Conservation (phyloP, 176 grass and related monocot genomes). For the Chloris gayana region DNA sequence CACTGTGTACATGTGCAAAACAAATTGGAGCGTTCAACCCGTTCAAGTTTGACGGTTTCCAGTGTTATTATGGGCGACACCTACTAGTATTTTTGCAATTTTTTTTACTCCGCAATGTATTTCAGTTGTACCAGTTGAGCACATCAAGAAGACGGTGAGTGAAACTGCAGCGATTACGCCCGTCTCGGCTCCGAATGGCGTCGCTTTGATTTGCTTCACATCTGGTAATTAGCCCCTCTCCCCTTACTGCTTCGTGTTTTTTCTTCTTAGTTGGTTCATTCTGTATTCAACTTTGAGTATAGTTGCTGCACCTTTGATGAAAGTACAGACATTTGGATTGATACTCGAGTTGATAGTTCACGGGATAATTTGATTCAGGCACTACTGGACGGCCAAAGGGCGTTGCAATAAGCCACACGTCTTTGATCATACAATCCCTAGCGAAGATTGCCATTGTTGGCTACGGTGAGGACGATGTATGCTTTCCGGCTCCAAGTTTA, state of each 20-base stretch:
- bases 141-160: slow-evolving; percentile 41
- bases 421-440: slow-evolving; percentile 85
- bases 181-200: slow-evolving; percentile 34
- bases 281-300: background rate
- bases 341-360: background rate
- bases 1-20: background rate
- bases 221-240: slow-evolving; percentile 61
- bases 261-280: background rate
- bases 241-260: background rate
- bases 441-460: slow-evolving; percentile 84
- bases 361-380: slow-evolving; percentile 41
- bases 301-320: background rate
- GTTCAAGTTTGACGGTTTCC: background rate
- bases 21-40: background rate
- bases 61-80: background rate
- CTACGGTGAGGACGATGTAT: slow-evolving; percentile 92
- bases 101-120: background rate
- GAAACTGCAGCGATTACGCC: slow-evolving; percentile 26
- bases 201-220: slow-evolving; percentile 92
- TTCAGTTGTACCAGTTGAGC: slow-evolving; percentile 53
- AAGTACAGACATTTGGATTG: background rate
- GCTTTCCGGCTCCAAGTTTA: slow-evolving; percentile 49
- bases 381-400: slow-evolving; percentile 85
- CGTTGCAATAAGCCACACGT: slow-evolving; percentile 76
- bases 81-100: background rate